phyloP scores from a whole-genome alignment of 805 yeast species.

The Myxozyma lipomycoides region DNA sequence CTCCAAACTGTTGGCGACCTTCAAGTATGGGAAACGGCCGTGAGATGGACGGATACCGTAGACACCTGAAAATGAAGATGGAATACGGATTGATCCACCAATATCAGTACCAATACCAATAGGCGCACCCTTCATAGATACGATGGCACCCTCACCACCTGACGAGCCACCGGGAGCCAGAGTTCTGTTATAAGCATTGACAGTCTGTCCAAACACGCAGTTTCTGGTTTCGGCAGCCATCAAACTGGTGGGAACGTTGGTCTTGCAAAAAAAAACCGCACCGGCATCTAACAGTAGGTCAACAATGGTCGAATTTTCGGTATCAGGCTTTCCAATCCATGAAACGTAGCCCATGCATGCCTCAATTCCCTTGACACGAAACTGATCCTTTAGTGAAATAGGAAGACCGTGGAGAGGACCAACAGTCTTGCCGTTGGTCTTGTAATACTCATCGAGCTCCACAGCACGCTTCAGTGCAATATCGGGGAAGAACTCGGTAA shows the following conservation, averaged over 20 bases:
- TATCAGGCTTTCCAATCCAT: constrained; percentile 40
- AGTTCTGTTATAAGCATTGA: constrained; percentile 45
- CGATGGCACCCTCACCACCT: constrained; percentile 53
- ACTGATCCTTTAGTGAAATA: constrained; percentile 49
- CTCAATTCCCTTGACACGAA: constrained; percentile 47
- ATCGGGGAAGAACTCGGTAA: constrained; percentile 46
- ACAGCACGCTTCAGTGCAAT: constrained; percentile 57
- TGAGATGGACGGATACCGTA: constrained; percentile 61
- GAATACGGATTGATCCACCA: constrained; percentile 52
- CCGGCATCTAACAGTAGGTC: constrained; percentile 44
- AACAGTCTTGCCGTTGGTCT: constrained; percentile 44
- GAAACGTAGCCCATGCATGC: constrained; percentile 50
- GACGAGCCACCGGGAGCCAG: constrained; percentile 52
- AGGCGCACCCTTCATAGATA: constrained; percentile 45
- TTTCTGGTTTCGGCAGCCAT: constrained; percentile 45
- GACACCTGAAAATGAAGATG: constrained; percentile 44
- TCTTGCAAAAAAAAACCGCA: constrained; percentile 53
- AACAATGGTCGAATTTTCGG: constrained; percentile 41
- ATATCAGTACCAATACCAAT: constrained; percentile 52
- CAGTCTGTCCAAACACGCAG: constrained; percentile 46
- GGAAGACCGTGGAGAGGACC: constrained; percentile 71
- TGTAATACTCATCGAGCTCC: constrained; percentile 50
- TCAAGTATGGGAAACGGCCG: constrained; percentile 55
- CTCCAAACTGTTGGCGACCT: constrained; percentile 27
- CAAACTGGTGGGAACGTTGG: constrained; percentile 49